Base-by-base conservation (phyloP, 768 basidiomycete species). In the Tylopilus plumbeoviolaceoides region DNA sequence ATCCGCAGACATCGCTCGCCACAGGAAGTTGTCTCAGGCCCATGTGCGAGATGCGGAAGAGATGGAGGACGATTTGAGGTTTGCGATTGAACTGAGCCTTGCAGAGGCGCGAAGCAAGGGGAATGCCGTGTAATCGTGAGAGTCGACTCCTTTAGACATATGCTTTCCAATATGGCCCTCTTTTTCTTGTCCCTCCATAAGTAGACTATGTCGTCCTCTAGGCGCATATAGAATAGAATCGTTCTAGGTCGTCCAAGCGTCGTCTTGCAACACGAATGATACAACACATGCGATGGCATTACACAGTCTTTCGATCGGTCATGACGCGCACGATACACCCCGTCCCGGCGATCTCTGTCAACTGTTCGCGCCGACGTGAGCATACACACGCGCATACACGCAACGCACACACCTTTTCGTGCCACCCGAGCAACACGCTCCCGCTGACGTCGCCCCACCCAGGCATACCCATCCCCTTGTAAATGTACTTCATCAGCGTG, bases 401-500 rank as follows among this genome's bases (percentile, higher is more conserved):
- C 8, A 5, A 38, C 33, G 5, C 7, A 17, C 45, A 21, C 45
- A 94, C 94, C 88, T 95, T 97, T 70, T 97, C 94, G 65, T 98
- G 95, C 95, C 95, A 98, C 14, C 85, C 89, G 12, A 69, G 70
- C 33, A 87, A 70, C 35, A 86, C 83, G 57, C 82, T 84, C 40
- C 83, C 83, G 59, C 76, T 81, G 51, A 84, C 75, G 57, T 85
- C 84, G 28, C 81, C 78, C 68, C 79, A 76, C 15, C 77, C 83
- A 2, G 77, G 74, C 62, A 78, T 70, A 17, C 76, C 81, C 95
- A 97, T 98, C 15, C 91, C 95, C 74, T 98, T 98, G 81, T 98
- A 98, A 15, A 98, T 75, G 65, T 95, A 98, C 68, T 95, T 95
- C 95, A 97, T 98, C 49, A 98, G 78, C 30, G 86, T 89, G 64